Evolutionary conservation across 1,139 yeast genomes (phyloP).

Genomic region (Saccharomyces hybrid): DNA sequence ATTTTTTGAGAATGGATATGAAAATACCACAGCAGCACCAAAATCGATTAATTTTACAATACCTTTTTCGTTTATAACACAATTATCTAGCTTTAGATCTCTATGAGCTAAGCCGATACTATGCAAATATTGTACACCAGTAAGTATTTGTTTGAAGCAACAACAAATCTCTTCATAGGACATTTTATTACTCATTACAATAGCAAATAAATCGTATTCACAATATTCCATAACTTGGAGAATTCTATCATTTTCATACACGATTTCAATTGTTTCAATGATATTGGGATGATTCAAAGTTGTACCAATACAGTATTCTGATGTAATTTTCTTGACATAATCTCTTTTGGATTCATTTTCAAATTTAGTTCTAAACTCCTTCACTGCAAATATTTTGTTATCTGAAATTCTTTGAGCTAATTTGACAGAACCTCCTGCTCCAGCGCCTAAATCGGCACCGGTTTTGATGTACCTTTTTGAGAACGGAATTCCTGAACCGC

Average conservation of each 20-base stretch:
- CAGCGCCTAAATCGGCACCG: constrained; percentile 87
- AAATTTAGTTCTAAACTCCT: constrained; percentile 76
- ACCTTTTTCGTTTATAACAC: constrained; percentile 80
- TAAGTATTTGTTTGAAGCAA: constrained; percentile 78
- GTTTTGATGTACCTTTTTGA: constrained; percentile 72
- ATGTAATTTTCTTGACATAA: constrained; percentile 87
- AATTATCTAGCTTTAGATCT: constrained; percentile 86
- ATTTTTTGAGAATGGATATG: constrained; percentile 79
- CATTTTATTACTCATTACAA: constrained; percentile 94
- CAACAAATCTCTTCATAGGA: constrained; percentile 77
- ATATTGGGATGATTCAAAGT: constrained; percentile 86
- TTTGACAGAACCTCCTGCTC: constrained; percentile 91
- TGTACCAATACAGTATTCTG: constrained; percentile 91
- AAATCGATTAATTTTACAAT: constrained; percentile 87
- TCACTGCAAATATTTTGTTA: constrained; percentile 76
- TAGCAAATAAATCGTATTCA: constrained; percentile 86
- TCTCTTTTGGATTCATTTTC: constrained; percentile 74
- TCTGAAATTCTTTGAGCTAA: constrained; percentile 64
- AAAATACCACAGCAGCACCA: constrained; percentile 89
- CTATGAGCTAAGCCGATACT: constrained; percentile 86
- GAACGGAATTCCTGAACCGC: constrained; percentile 38
- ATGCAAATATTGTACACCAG: constrained; percentile 78
- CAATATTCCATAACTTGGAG: constrained; percentile 94
- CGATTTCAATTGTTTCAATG: constrained; percentile 83
- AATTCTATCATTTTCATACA: constrained; percentile 81